phyloP scores from a whole-genome alignment of 768 basidiomycete species.

The Daedalea quercina region DNA sequence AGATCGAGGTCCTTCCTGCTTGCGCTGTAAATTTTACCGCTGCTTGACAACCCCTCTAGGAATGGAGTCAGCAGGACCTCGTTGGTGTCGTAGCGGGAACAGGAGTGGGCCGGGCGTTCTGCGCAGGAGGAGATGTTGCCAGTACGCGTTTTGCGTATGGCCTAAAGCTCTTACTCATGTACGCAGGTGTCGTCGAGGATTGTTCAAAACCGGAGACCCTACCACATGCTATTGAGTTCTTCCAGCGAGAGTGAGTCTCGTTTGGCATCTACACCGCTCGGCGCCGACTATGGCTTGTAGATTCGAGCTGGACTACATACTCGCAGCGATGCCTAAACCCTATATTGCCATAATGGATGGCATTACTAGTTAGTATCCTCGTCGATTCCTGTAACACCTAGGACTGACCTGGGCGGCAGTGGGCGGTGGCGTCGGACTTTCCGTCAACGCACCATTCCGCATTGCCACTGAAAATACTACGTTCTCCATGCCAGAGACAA shows the following conservation, averaged over 20 bases:
- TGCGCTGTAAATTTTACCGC: neutral
- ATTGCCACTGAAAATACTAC: slow-evolving; percentile 89
- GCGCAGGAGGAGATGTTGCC: slow-evolving; percentile 91
- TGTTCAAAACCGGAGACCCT: slow-evolving; percentile 46
- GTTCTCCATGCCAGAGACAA: slow-evolving; percentile 97
- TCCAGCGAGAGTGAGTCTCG: slow-evolving; percentile 74
- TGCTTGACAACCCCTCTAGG: slow-evolving; percentile 33
- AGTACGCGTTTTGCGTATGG: slow-evolving; percentile 40
- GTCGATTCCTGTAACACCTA: slow-evolving; percentile 3
- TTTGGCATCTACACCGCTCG: neutral
- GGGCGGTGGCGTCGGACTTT: slow-evolving; percentile 93
- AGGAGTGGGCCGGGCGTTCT: slow-evolving; percentile 75
- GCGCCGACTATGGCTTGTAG: slow-evolving; percentile 29
- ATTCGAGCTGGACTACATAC: slow-evolving; percentile 73
- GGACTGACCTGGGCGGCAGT: slow-evolving; percentile 38
- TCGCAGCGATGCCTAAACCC: slow-evolving; percentile 72
- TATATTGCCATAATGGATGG: slow-evolving; percentile 91
- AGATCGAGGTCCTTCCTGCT: slow-evolving; percentile 60
- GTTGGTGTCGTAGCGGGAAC: slow-evolving; percentile 68
- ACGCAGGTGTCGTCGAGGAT: slow-evolving; percentile 49
- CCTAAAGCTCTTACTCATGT: neutral
- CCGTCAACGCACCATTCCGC: slow-evolving; percentile 78
- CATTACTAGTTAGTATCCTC: slow-evolving; percentile 65
- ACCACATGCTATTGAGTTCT: slow-evolving; percentile 72
- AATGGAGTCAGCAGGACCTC: slow-evolving; percentile 69